These are phyloP conservation scores for Penicillium thymicola DNA, from an alignment of 2,329 filamentous ascomycete species.

Conservation along the genomic window DNA sequence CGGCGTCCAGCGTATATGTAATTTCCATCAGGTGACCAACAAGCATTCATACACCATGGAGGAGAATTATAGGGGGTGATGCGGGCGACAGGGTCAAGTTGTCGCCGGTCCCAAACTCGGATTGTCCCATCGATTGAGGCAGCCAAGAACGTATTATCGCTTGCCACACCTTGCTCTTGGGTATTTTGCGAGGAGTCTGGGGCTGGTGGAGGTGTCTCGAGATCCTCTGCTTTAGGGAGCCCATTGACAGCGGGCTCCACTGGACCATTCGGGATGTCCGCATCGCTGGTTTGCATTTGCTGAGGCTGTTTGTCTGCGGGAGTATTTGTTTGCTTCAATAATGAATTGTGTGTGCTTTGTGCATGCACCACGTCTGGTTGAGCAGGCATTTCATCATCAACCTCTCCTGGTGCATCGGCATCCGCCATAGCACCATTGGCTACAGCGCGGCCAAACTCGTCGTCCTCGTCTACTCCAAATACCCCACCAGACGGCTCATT, in stretches of 20 bases:
- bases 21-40: constrained; percentile 95
- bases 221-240: constrained; percentile 43
- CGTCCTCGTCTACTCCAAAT: constrained; percentile 79
- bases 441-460: constrained; percentile 75
- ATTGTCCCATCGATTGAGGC: constrained; percentile 56
- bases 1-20: constrained; percentile 88
- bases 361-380: constrained; percentile 4
- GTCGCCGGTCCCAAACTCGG: constrained; percentile 55
- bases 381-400: constrained; percentile 23
- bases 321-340: background rate
- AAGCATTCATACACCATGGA: constrained; percentile 96
- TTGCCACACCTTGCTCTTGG: constrained; percentile 50
- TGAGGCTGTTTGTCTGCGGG: constrained; percentile 9
- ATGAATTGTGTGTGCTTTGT: background rate
- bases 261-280: constrained; percentile 22
- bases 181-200: constrained; percentile 24
- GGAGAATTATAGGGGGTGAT: constrained; percentile 75
- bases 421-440: constrained; percentile 58
- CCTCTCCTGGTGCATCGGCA: constrained; percentile 39
- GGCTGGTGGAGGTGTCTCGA: constrained; percentile 28
- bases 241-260: constrained; percentile 39
- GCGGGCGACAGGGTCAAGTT: constrained; percentile 71
- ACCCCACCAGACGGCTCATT: constrained; percentile 53
- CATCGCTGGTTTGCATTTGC: constrained; percentile 17
- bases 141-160: constrained; percentile 77